phyloP scores from a whole-genome alignment of 345 rosid genomes.

The Salix udensis region DNA sequence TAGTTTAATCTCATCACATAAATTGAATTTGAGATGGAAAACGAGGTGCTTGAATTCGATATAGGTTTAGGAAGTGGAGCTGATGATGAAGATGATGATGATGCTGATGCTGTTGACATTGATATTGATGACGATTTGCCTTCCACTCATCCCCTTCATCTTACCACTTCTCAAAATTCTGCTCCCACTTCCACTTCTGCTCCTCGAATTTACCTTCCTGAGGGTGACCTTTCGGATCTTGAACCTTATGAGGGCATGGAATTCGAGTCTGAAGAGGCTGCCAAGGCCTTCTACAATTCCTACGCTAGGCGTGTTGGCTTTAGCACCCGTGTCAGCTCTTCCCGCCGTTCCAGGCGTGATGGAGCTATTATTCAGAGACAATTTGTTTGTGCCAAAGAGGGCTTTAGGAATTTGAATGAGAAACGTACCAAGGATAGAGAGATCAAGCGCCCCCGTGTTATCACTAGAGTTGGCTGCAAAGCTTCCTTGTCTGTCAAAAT shows the following conservation, averaged over 20 bases:
- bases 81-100: slow-evolving; percentile 2
- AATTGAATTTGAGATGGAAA: slow-evolving; percentile 26
- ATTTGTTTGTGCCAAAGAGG: slow-evolving; percentile 66
- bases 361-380: slow-evolving; percentile 67
- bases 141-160: slow-evolving; percentile 6
- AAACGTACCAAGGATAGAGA: slow-evolving; percentile 58
- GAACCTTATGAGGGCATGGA: slow-evolving; percentile 68
- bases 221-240: slow-evolving; percentile 40
- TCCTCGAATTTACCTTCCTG: slow-evolving; percentile 30
- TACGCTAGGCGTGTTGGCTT: slow-evolving; percentile 60
- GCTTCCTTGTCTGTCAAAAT: slow-evolving; percentile 54
- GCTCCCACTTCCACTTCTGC: not conserved
- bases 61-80: slow-evolving; percentile 38
- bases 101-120: slow-evolving; percentile 30
- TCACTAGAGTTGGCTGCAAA: slow-evolving; percentile 59
- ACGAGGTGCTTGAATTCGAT: slow-evolving; percentile 49
- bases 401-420: slow-evolving; percentile 55
- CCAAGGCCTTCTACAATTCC: slow-evolving; percentile 61
- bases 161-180: not conserved
- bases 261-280: slow-evolving; percentile 65
- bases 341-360: slow-evolving; percentile 60
- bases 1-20: not conserved
- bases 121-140: slow-evolving; percentile 42
- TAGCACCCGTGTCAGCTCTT: slow-evolving; percentile 57
- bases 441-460: slow-evolving; percentile 56